These are phyloP conservation scores for Aspergillus terreus DNA, from an alignment of 2,329 filamentous ascomycete species.

Conservation along the genomic window DNA sequence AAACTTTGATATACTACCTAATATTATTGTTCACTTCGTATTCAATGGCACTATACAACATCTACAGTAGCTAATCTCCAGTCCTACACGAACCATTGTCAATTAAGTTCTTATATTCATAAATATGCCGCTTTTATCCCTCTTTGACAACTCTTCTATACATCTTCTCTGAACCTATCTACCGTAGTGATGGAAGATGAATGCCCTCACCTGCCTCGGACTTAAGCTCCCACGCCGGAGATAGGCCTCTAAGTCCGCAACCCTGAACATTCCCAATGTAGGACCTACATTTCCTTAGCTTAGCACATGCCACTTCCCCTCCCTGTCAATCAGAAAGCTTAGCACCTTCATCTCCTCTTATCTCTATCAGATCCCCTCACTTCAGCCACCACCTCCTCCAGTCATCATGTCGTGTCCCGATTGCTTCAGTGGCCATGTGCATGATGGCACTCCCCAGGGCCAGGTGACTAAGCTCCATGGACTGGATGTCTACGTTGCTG, in stretches of 20 bases:
- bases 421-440: constrained; percentile 49
- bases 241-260: neutral
- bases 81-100: no score
- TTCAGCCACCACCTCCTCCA: neutral
- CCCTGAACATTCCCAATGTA: neutral
- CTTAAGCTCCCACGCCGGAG: neutral
- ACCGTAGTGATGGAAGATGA: no score
- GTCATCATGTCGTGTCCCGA: constrained; percentile 25
- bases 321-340: neutral
- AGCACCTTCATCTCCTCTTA: neutral
- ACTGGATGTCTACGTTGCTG: constrained; percentile 48
- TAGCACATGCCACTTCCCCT: neutral
- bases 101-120: no score
- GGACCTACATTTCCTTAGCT: no score
- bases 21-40: no score
- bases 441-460: constrained; percentile 45
- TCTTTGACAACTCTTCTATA: no score
- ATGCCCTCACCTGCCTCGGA: neutral
- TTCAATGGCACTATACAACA: no score
- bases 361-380: neutral
- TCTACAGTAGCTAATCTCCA: no score
- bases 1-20: no score
- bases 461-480: constrained; percentile 46
- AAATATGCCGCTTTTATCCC: no score
- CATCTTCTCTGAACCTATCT: no score